These are phyloP conservation scores for Excoecaria agallocha DNA, from an alignment of 345 rosid genomes.

Conservation along the genomic window DNA sequence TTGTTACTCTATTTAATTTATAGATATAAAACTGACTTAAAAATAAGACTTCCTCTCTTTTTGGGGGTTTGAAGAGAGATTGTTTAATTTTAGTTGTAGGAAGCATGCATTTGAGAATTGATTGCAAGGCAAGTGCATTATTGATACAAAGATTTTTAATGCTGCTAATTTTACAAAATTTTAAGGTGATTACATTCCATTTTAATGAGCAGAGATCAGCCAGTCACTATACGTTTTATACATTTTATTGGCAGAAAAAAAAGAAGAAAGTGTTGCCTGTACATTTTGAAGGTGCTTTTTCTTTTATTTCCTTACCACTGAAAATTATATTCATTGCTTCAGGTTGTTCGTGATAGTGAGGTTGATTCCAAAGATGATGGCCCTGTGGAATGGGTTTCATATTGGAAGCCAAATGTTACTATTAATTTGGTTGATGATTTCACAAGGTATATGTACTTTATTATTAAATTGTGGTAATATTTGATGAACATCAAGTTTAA, in stretches of 20 bases:
- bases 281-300: not conserved
- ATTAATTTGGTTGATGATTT: conserved; percentile 89
- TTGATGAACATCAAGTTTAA: not conserved
- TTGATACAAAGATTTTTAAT: too few species aligned
- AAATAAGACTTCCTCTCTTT: not conserved
- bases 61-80: not conserved
- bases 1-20: not conserved
- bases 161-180: too few species aligned
- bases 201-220: not conserved
- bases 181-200: too few species aligned
- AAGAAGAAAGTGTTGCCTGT: too few species aligned
- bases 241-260: too few species aligned
- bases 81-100: not conserved
- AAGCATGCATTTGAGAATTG: not conserved
- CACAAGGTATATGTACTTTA: conserved; percentile 53
- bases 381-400: conserved; percentile 77
- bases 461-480: not conserved
- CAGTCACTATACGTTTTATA: not conserved
- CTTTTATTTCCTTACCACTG: not conserved
- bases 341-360: conserved; percentile 49
- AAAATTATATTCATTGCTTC: conserved; percentile 22
- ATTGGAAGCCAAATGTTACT: conserved; percentile 97
- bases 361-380: conserved; percentile 62
- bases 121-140: not conserved
- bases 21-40: not conserved